phyloP scores from a whole-genome alignment of 768 basidiomycete genomes.

The Suillus brevipes region DNA sequence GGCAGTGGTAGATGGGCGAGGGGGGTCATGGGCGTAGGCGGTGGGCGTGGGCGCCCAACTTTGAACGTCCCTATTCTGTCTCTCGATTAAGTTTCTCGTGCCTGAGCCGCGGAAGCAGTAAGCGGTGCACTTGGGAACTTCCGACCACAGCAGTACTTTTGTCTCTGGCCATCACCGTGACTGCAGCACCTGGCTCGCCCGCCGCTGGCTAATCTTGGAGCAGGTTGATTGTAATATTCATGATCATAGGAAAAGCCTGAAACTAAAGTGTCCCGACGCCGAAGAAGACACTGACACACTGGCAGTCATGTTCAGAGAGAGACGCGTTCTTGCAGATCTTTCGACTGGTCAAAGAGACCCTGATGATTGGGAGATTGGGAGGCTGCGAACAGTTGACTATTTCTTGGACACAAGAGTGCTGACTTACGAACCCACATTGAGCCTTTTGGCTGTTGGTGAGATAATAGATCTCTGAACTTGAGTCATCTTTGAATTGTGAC shows the following conservation, averaged over 20 bases:
- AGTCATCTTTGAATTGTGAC: background rate
- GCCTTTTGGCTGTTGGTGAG: constrained; percentile 62
- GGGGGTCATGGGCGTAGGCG: no score
- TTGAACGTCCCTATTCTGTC: background rate
- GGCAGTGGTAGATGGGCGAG: no score
- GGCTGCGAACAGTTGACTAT: constrained; percentile 50
- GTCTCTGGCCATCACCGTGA: background rate
- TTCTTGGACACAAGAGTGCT: constrained; percentile 51
- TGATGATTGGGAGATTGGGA: constrained; percentile 56
- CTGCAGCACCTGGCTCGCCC: background rate
- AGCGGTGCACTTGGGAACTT: background rate
- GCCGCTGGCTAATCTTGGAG: background rate
- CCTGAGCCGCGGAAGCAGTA: background rate
- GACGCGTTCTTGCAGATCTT: constrained; percentile 42
- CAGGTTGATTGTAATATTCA: background rate
- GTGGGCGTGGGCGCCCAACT: no score
- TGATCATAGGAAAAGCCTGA: background rate
- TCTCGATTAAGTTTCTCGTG: background rate
- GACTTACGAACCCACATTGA: constrained; percentile 59
- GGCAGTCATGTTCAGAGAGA: background rate
- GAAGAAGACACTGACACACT: background rate
- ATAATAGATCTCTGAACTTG: background rate
- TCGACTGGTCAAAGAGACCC: constrained; percentile 57
- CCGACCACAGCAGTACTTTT: background rate
- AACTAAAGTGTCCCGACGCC: background rate